Percentiles rank a stretch among this genome's conserved stretches.
phyloP scores from a whole-genome alignment of 495 filamentous ascomycete species.

The Thozetella sp. region DNA sequence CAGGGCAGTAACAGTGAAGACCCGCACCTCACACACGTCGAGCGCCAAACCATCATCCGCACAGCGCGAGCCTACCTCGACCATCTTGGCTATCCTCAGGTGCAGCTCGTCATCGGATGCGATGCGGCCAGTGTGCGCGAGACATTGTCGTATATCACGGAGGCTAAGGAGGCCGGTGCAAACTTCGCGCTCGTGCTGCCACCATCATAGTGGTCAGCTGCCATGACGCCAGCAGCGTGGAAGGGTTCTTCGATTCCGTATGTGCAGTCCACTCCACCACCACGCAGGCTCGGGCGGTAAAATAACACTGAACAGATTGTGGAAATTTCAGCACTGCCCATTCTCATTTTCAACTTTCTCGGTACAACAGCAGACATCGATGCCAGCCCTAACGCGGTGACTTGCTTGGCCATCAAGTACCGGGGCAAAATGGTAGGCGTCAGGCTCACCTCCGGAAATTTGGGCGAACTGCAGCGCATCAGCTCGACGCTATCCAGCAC shows the following conservation, averaged over 20 bases:
- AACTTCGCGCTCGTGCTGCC: constrained; percentile 3
- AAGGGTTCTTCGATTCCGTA: background rate
- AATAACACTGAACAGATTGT: background rate
- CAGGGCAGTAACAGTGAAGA: background rate
- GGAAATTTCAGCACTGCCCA: background rate
- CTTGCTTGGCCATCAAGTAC: constrained; percentile 17
- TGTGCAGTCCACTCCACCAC: no score
- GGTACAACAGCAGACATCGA: constrained; percentile 17
- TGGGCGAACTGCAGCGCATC: constrained; percentile 24
- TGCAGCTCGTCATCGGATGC: background rate
- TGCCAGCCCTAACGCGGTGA: constrained; percentile 29
- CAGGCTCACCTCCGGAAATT: constrained; percentile 33
- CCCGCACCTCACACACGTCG: background rate
- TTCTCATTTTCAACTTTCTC: constrained; percentile 10
- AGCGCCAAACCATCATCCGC: background rate
- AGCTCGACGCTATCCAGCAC: constrained; percentile 7
- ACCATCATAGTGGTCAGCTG: background rate
- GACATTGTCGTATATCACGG: background rate
- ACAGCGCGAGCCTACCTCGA: background rate
- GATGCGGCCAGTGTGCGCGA: background rate
- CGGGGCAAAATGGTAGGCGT: constrained; percentile 29
- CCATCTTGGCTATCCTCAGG: background rate
- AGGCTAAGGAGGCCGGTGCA: background rate
- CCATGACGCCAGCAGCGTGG: background rate
- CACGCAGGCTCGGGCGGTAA: no score